Base-by-base conservation (phyloP, 1,284 basidiomycete genomes). In the Ustilago bromivora region DNA sequence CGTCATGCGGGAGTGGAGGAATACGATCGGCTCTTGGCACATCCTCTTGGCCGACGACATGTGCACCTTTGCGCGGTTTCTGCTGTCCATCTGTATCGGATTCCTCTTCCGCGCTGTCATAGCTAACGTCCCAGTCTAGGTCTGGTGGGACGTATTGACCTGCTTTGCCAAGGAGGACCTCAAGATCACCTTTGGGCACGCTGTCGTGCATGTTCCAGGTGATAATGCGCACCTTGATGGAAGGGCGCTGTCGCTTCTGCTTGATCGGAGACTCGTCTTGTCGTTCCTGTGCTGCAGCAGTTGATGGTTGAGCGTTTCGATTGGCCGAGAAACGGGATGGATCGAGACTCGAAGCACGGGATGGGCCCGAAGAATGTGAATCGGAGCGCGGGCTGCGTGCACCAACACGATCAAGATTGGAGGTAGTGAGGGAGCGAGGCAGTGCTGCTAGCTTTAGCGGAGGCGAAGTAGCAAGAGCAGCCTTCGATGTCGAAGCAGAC, bases 141-240 rank as follows among this genome's bases (percentile, higher is more conserved):
- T 71, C 71, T 3, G 87, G 77, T 17, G 87, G 81, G 41, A 86
- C 87, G 79, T 91, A 90, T 15, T 88, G 85, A 6, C 90, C 89
- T 9, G 93, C 90, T 47, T 88, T 88, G 32, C 93, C 93, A 15
- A 94, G 87, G 6, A 94, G 87, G 61, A 93, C 91, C 76, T 90
- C 89, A 52, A 94, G 87, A 82, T 94, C 91, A 11, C 93, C 93
- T 91, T 93, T 82, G 52, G 88, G 88, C 36, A 89, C 70, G 2
- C 87, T 85, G 11, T 87, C 88, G 56, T 82, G 80, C 87, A 89
- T 88, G 71, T 89, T 89, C 88, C 88, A 89, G 2, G 88, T 88
- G 52, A 88, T 85, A 60, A 88, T 84, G 56, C 88, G 82, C 34
- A 89, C 87, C 73, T 89, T 89, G 80, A 89, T 87, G 40, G 61